Evolutionary conservation across 768 basidiomycete species (phyloP).

Genomic region (Tulasnella sp.): DNA sequence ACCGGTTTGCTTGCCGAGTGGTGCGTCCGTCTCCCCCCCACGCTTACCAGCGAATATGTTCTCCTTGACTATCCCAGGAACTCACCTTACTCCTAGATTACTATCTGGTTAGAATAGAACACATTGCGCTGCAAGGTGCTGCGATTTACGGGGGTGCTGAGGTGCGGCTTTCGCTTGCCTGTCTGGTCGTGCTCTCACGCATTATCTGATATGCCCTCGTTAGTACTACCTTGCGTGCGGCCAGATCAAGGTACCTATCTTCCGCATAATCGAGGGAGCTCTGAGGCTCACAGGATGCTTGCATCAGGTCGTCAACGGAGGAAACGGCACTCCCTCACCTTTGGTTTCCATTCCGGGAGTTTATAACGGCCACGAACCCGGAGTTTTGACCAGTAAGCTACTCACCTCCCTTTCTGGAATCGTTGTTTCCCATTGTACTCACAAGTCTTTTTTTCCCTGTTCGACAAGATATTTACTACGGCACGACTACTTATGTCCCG

Average conservation of each 20-base stretch:
- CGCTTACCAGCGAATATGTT: not conserved
- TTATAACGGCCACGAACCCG: conserved; percentile 39
- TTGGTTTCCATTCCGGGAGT: conserved; percentile 34
- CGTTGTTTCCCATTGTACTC: no score
- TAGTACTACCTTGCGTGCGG: conserved; percentile 39
- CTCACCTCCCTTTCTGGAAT: no score
- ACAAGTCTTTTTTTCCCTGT: no score
- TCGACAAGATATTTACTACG: no score
- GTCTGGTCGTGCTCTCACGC: not conserved
- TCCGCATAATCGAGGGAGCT: not conserved
- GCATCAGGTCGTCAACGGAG: conserved; percentile 31
- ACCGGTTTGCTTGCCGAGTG: not conserved
- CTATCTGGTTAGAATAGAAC: conserved; percentile 38
- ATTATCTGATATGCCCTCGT: not conserved
- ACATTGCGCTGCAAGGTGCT: conserved; percentile 39
- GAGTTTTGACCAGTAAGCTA: conserved; percentile 37
- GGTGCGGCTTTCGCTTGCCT: conserved; percentile 27
- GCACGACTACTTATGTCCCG: no score
- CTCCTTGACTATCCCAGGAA: not conserved
- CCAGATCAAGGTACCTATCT: conserved; percentile 18
- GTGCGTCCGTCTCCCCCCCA: not conserved
- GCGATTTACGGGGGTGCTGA: conserved; percentile 36
- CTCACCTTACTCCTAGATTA: conserved; percentile 32
- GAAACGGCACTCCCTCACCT: conserved; percentile 36
- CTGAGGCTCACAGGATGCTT: not conserved